These are phyloP conservation scores for Protomyces pachydermus DNA, from an alignment of 1,139 yeast species.

Conservation along the genomic window DNA sequence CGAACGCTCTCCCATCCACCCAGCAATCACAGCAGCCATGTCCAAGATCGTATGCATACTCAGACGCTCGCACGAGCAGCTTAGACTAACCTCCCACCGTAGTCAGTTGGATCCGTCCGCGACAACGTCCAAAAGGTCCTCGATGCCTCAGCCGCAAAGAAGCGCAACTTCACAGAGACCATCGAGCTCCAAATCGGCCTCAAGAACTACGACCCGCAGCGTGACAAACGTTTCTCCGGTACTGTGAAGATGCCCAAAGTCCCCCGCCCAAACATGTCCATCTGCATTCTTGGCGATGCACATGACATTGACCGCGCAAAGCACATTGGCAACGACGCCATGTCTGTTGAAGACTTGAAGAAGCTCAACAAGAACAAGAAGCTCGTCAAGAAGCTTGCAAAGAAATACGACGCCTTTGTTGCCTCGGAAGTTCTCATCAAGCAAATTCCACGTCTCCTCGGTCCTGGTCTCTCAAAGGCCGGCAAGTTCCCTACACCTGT, in stretches of 20 bases:
- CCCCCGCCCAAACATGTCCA: conserved; percentile 99
- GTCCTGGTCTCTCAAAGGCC: conserved; percentile 99
- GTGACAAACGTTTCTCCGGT: conserved; percentile 99
- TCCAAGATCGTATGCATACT: background rate
- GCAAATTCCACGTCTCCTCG: conserved; percentile 99
- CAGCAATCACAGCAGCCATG: background rate
- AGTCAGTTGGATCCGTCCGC: conserved; percentile 53
- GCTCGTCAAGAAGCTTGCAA: conserved; percentile 98
- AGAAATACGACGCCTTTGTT: conserved; percentile 99
- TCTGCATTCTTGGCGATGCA: conserved; percentile 99
- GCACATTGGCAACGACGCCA: conserved; percentile 98
- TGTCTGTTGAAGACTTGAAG: conserved; percentile 99
- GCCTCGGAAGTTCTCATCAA: conserved; percentile 99
- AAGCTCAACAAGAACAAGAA: conserved; percentile 99
- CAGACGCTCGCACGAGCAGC: background rate
- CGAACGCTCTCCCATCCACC: background rate
- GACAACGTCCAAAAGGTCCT: conserved; percentile 91
- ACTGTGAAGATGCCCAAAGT: conserved; percentile 96
- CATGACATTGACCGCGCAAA: conserved; percentile 99
- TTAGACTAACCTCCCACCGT: background rate
- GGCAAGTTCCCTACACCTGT: conserved; percentile 99
- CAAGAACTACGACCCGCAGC: conserved; percentile 99
- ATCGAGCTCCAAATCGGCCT: conserved; percentile 99
- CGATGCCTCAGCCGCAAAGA: conserved; percentile 92
- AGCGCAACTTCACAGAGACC: conserved; percentile 99